Evolutionary conservation across 2,329 filamentous ascomycete genomes (phyloP), one percentile per base, ranked within the genome.

Genomic region (Monilinia aucupariae): DNA sequence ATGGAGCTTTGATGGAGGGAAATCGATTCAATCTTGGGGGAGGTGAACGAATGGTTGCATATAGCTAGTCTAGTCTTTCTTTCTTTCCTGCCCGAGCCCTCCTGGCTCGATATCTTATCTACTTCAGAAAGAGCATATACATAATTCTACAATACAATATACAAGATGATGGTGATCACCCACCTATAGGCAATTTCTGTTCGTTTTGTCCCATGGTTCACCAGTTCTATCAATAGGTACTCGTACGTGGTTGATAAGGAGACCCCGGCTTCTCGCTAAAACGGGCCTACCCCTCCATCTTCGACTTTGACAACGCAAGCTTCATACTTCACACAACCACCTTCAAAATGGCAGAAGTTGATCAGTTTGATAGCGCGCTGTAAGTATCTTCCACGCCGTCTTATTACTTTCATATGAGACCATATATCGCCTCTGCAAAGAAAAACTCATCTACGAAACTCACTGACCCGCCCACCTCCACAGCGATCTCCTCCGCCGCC

Each of bases 401-500:
- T 30, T 6, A 30, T 13, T 30, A 12, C 8, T 39, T 48, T 20
- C 20, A 37, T 41, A 20, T 41, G 13, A 45, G 0, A 27, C 1
- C 17, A 34, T 15, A 34, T 34, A 15, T 17, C 12, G 43, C 20
- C 59, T 30, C 20, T 62, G 32, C 22, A 32, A 43, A n/a, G 30
- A 12, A 41, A 37, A 27, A 30, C 20, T 20, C 4, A 25, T 43
- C 34, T 43, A 47, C 27, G 53, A 32, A 62, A 47, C n/a, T 9
- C 54, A 41, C 34, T 43, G 62, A 50, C 58, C 49, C 41, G 61
- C 39, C n/a, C 48, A 43, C 37, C 49, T 39, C 6, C n/a, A 27
- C 76, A 97, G 94, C 74, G 94, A 99, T 81, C 92, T 99, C 75
- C 93, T 99, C 78, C 93, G 94, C 72, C 94, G 94, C 68, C 89